Evolutionary conservation across 1,139 yeast species (phyloP), one percentile per base, ranked within the genome.

Genomic region (Diutina rugosa): DNA sequence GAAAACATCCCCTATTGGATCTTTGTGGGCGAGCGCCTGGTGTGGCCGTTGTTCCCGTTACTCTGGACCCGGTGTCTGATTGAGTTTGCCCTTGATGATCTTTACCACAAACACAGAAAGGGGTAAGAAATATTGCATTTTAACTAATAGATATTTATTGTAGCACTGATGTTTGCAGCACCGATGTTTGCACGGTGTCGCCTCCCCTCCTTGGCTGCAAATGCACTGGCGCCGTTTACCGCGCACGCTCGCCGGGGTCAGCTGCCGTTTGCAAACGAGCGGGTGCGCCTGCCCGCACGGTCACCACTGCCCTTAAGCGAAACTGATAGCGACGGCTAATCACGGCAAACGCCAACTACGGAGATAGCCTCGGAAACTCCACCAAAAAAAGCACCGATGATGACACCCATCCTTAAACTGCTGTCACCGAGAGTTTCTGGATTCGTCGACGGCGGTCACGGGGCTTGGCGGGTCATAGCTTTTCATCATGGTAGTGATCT

Each of bases 1-100:
- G 84, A 84, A 58, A 90, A 89, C 65, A 86, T 90, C 38, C 88
- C 90, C 2, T 90, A 90, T 65, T 91, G 98, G 96, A 82, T 90
- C 2, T 72, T 80, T 56, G 90, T 91, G 44, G 99, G 99, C 4
- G 98, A 91, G 68, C 77, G 87, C 61, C 87, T 96, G 55, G 90
- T 91, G 0, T 93, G 99, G 99, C 96, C 97, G 0, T 80, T 89
- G 59, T 77, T 90, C 61, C 90, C 97, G 0, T 73, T 91, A 53
- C 74, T 95, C 51, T 85, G 91, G 83, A 87, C 96, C 0, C 74
- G 99, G 57, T 89, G 97, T 64, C 83, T 93, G 1, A 87, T 91
- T 58, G 99, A 93, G 71, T 88, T 87, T 71, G 87, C 91, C 41
- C 74, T 93, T 58, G 96, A 91, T 67, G 90, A 86, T 66, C 76